phyloP scores from a whole-genome alignment of 805 yeast species.

The Suhomyces pyralidae region DNA sequence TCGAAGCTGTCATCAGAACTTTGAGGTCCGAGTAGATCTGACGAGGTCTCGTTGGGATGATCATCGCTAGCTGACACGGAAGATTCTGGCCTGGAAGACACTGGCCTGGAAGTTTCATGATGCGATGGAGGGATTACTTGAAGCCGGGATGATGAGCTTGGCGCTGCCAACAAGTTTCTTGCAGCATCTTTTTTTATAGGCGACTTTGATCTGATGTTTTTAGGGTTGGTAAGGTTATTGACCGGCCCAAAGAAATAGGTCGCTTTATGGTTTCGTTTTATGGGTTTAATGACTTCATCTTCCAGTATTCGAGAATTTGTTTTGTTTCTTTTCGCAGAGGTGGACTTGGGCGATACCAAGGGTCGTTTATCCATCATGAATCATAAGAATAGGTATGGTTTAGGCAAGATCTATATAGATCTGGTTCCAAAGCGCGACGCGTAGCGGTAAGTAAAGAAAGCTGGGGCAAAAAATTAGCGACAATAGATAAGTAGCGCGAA shows the following conservation, averaged over 20 bases:
- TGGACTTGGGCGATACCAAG: background rate
- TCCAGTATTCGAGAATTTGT: background rate
- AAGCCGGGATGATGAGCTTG: background rate
- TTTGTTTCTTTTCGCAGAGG: background rate
- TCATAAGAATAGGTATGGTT: background rate
- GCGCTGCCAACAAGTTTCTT: background rate
- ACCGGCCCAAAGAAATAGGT: conserved; percentile 36
- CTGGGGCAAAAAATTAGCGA: background rate
- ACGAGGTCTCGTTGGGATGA: background rate
- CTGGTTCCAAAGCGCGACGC: background rate
- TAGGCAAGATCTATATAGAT: background rate
- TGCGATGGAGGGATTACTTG: background rate
- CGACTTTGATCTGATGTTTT: background rate
- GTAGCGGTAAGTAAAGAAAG: background rate
- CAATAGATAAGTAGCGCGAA: background rate
- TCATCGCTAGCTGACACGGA: background rate
- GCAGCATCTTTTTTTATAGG: background rate
- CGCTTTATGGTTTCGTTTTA: conserved; percentile 17
- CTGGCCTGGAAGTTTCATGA: background rate
- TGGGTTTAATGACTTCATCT: conserved; percentile 9
- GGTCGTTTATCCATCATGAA: background rate
- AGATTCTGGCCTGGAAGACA: background rate
- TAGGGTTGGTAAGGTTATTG: conserved; percentile 20
- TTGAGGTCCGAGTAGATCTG: conserved; percentile 1
- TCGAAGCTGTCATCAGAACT: conserved; percentile 44